Base-by-base conservation (phyloP, 1,284 basidiomycete genomes). In the Vanrija sp. region DNA sequence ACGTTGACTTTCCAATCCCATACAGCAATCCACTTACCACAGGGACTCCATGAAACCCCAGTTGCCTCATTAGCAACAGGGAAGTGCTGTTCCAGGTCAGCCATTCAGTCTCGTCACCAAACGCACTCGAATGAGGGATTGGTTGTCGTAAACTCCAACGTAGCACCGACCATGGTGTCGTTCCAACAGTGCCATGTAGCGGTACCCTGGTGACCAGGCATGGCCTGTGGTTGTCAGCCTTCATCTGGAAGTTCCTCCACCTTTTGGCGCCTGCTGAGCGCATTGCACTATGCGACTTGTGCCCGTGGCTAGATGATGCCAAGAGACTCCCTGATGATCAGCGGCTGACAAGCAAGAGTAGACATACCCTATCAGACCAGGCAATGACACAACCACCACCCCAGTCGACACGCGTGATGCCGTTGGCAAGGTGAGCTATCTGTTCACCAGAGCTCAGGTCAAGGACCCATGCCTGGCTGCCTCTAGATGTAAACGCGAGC, bases 1-100 rank as follows among this genome's bases (percentile, higher is more conserved):
- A 89, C 91, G 77, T 89, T 86, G 23, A 92, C 73, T 9, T 84
- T 80, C 12, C 86, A 85, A 69, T 95, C 92, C 86, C 88, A 92
- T 0, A 88, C 81, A 0, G 90, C 90, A 14, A 95, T 61, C 73
- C 86, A 81, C 62, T 85, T 86, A 6, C 90, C 91, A 12, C 83
- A 86, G 0, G 91, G 91, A 9, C 90, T 91, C 58, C 94, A 80
- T 1, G 84, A 79, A n/a, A 93, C 69, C 0, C 87, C 88, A 15
- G 86, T 81, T 21, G 90, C 74, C 21, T 88, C 87, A 6, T 82
- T 90, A 1, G 86, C 85, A n/a, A 91, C 76, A 3, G 87, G 81
- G 63, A 91, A 94, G 73, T 92, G 89, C 89, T 88, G 8, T 25
- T 16, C 9, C 9, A 12, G 10, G 44, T 53, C 14, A 60, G 57